Base-by-base conservation (phyloP, 768 basidiomycete species). In the Podaxis carcinomalis region DNA sequence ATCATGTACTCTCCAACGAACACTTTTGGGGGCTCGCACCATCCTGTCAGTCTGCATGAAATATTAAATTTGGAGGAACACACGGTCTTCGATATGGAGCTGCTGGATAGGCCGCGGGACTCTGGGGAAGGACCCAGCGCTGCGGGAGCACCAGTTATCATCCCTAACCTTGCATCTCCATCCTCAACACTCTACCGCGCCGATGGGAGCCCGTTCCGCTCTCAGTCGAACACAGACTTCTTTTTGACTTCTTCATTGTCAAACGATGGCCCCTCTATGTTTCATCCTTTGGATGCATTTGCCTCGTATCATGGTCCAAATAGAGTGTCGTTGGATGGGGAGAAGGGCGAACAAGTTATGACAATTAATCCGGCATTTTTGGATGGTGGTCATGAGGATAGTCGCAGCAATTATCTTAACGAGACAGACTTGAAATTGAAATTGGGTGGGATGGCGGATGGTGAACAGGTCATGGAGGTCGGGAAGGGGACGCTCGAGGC, bases 291-390 rank as follows among this genome's bases (percentile, higher is more conserved):
- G 32, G 46, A 23, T 46, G 40, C 11, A 10, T 23, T 46, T 13
- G 40, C 47, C 28, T 16, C 37, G 13, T 36, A 37, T 14, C 16
- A 51, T 39, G 35, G 25, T 40, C 37, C 40, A 5, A 54, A 16
- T 53, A 32, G 42, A 46, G 36, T 5, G 9, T 54, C n/a, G 3
- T 35, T 49, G 32, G 40, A 60, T 11, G 59, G 13, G 23, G 59
- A 47, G 32, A 54, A 44, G 14, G 36, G n/a, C 5, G 42, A 16
- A 5, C 51, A 53, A 23, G 19, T 36, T 27, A 54, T 27, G 4
- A 59, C 59, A 2, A 47, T 60, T 23, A 36, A 60, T 27, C 59
- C 59, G 23, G 42, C 59, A 16, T 47, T 60, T 27, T 42, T 60
- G 40, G 35, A 25, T 16, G 52, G 52, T 5, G 36, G 9, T 25